These are phyloP conservation scores for Gossypium schwendimanii DNA, from an alignment of 441 rosid genomes.

Conservation along the genomic window DNA sequence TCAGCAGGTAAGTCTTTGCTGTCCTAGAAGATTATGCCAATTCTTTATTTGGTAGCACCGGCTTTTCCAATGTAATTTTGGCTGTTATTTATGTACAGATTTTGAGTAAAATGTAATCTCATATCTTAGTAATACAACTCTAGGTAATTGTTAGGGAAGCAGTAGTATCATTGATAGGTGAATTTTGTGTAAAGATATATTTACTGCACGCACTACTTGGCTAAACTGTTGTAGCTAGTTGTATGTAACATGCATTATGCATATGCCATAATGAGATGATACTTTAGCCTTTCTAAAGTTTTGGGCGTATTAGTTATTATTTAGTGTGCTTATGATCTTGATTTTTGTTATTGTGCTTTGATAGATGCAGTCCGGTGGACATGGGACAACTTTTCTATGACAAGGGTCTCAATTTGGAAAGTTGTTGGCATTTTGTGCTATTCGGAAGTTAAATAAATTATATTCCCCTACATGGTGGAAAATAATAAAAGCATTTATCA, in stretches of 20 bases:
- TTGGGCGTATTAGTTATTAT: background rate
- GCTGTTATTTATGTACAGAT: background rate
- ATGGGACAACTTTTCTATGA: background rate
- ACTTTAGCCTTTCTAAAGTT: background rate
- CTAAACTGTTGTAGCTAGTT: background rate
- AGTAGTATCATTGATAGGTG: background rate
- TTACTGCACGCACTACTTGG: no score
- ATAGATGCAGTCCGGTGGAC: background rate
- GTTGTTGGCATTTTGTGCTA: background rate
- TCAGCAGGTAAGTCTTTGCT: background rate
- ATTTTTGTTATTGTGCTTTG: background rate
- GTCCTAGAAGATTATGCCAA: background rate
- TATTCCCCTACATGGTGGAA: background rate
- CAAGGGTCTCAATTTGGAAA: conserved; percentile 5
- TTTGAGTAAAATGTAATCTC: background rate
- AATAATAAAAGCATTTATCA: background rate
- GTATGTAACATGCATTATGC: background rate
- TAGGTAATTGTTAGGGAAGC: background rate
- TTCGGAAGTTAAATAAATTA: background rate
- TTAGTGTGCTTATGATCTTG: background rate
- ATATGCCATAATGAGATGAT: background rate
- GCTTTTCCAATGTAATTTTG: background rate
- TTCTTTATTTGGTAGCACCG: background rate
- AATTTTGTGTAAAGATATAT: background rate
- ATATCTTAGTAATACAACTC: background rate